A percentile compares a stretch with the other conserved stretches of the same genome.
phyloP scores from a whole-genome alignment of 1,284 basidiomycete genomes.

The Dichomitus squalens region DNA sequence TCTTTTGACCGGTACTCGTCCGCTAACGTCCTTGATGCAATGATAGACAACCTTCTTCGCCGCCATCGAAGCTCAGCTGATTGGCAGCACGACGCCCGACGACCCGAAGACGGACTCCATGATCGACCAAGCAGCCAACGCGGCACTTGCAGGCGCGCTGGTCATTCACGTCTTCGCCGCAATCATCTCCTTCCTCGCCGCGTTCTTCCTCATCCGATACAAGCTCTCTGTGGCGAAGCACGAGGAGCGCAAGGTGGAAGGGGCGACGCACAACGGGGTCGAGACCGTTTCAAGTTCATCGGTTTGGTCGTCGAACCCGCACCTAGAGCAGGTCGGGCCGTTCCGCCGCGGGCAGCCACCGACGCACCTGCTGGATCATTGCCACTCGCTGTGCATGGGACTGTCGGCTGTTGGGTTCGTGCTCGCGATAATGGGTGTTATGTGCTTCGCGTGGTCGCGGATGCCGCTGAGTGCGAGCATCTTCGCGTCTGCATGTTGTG shows the following conservation, averaged over 20 bases:
- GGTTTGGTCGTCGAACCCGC: constrained; percentile 43
- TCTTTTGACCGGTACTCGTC: neutral
- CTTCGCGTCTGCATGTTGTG: constrained; percentile 45
- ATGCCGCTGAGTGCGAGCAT: constrained; percentile 45
- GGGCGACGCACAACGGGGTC: constrained; percentile 3
- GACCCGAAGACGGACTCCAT: constrained; percentile 13
- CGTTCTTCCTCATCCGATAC: constrained; percentile 58
- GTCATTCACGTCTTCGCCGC: constrained; percentile 60
- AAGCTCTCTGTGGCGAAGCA: constrained; percentile 53
- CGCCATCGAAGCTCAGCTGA: constrained; percentile 55
- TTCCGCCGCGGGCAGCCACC: constrained; percentile 40
- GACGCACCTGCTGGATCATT: constrained; percentile 49
- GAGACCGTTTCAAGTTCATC: constrained; percentile 2
- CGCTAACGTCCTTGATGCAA: neutral
- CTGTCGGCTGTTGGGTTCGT: constrained; percentile 54
- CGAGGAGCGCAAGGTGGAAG: constrained; percentile 35
- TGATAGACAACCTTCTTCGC: constrained; percentile 65
- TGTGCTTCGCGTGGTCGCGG: constrained; percentile 52
- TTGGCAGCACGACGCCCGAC: constrained; percentile 42
- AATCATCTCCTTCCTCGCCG: constrained; percentile 57
- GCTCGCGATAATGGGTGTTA: constrained; percentile 50
- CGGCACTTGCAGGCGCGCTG: constrained; percentile 50
- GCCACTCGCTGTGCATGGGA: constrained; percentile 51
- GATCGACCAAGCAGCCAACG: constrained; percentile 43
- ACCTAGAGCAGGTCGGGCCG: constrained; percentile 40